Evolutionary conservation across 2,329 filamentous ascomycete species (phyloP), one percentile per base, ranked within the genome.

Genomic region (Aspergillus pseudoviridinutans): DNA sequence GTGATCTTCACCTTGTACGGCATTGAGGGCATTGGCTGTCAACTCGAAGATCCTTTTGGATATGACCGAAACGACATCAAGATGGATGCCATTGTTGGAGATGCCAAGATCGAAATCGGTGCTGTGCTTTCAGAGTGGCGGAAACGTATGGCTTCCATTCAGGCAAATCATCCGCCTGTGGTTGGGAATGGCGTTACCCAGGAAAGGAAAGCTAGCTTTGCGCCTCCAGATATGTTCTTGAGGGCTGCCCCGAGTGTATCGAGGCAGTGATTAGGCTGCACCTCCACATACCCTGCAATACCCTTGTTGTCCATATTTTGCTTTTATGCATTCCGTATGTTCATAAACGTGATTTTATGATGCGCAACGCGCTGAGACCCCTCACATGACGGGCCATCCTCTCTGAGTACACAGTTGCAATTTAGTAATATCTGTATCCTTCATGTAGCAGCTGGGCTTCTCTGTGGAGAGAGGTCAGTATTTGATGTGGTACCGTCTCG

Each of bases 31-130:
- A 87, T 87, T 55, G 85, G 84, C 10, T 80, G 79, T 3, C 84
- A 87, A 68, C 74, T 87, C 1, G 85, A 88, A 66, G 85, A 88
- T 66, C 85, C 85, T 1, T 87, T 88, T 67, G 85, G 85, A 1
- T 85, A 85, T 56, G 85, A 86, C 61, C 79, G 81, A 65, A 87
- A 86, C 56, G 85, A 87, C 66, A 87, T 88, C 71, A 87, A 87
- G 66, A 85, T 87, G 80, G 85, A 87, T 68, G 84, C 83, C 3
- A 82, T 87, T 51, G 82, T 84, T 2, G 84, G 85, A 61, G 85
- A 88, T 66, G 76, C 83, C 47, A 74, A 82, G 58, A 77, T 77
- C 42, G 85, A 87, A 70, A 79, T 84, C 20, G 78, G 79, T 60
- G 84, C 84, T 6, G 70, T 87, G 64, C 65, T 87, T 25, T 77